Evolutionary conservation across 176 grass and related monocot species (phyloP).

Genomic region (Cymbopogon citratus): DNA sequence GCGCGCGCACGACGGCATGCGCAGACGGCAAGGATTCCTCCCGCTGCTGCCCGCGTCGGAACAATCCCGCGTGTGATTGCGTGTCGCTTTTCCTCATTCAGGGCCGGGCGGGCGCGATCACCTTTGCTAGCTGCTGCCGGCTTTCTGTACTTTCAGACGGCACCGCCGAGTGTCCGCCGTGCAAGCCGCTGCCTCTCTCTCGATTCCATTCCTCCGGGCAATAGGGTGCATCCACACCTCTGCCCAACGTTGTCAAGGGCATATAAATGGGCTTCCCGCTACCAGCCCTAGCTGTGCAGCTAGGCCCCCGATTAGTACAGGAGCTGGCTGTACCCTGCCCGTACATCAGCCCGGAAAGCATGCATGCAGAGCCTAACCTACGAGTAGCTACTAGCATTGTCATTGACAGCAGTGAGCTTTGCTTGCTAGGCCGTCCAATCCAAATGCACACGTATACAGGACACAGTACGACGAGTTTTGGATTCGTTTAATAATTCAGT

Average conservation of each 20-base stretch:
- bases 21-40: not conserved
- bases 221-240: not conserved
- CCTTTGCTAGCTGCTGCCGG: not conserved
- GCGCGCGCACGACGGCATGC: not conserved
- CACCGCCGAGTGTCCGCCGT: not conserved
- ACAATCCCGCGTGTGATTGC: conserved; percentile 41
- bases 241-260: conserved; percentile 23
- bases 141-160: not conserved
- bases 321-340: not conserved
- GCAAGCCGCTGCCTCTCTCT: not conserved
- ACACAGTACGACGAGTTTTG: too few relatives aligned
- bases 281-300: not conserved
- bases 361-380: too few relatives aligned
- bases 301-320: not conserved
- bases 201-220: not conserved
- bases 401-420: too few relatives aligned
- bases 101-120: not conserved
- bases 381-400: too few relatives aligned
- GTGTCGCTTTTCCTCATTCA: conserved; percentile 50
- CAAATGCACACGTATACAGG: too few relatives aligned
- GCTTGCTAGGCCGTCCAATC: too few relatives aligned
- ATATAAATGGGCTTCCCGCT: conserved; percentile 18
- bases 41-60: not conserved
- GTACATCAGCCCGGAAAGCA: not conserved
- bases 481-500: too few relatives aligned